Percentiles rank a stretch among this genome's conserved stretches.
These are phyloP conservation scores for Calonectria naviculata DNA, from an alignment of 2,329 filamentous ascomycete species.

Conservation along the genomic window DNA sequence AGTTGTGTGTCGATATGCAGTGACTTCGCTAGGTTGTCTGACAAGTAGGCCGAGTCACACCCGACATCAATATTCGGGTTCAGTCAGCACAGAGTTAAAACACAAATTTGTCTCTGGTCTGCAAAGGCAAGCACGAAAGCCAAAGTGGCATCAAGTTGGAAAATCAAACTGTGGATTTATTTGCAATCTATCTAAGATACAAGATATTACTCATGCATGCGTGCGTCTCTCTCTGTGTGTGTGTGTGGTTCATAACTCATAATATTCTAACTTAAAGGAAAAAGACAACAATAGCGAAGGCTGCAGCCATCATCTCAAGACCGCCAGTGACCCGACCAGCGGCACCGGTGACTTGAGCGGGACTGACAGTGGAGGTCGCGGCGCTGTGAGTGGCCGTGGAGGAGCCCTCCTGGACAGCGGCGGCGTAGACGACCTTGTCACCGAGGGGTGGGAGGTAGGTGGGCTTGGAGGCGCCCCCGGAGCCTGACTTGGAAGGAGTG, in stretches of 20 bases:
- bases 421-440: slow-evolving; percentile 9
- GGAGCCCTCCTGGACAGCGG: background rate
- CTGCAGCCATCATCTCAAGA: slow-evolving; percentile 3
- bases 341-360: slow-evolving; percentile 33
- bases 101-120: too few species aligned
- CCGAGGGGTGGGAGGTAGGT: background rate
- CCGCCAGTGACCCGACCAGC: slow-evolving; percentile 33
- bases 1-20: too few species aligned
- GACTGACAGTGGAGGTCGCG: slow-evolving; percentile 13
- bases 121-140: too few species aligned
- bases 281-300: slow-evolving; percentile 3
- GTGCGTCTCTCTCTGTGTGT: too few species aligned
- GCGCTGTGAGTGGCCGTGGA: background rate
- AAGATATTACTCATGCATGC: background rate
- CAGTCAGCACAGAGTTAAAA: too few species aligned
- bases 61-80: too few species aligned
- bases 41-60: too few species aligned
- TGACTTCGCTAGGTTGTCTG: too few species aligned
- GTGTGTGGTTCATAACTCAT: background rate
- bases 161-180: too few species aligned
- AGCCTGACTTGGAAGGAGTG: slow-evolving; percentile 12
- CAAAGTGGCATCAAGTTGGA: too few species aligned
- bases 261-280: slow-evolving; percentile 12
- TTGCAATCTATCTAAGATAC: background rate
- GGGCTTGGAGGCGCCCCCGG: background rate